phyloP scores from a whole-genome alignment of 1,139 yeast genomes.

The Blastobotrys aristatus region DNA sequence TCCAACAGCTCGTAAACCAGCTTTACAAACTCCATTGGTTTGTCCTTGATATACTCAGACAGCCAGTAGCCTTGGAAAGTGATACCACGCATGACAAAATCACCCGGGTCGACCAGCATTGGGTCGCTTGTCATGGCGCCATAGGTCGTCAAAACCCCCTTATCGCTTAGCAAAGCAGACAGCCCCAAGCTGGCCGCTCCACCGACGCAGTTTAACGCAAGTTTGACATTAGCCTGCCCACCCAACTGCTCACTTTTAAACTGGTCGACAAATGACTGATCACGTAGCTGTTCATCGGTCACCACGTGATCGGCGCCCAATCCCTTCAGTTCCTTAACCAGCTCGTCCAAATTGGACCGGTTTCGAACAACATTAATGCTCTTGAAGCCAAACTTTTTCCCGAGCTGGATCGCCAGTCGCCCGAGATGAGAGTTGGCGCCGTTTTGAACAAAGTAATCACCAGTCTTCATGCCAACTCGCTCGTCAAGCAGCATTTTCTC shows the following conservation, averaged over 20 bases:
- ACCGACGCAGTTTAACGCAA: background rate
- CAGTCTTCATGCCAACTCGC: constrained; percentile 55
- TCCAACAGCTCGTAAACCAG: background rate
- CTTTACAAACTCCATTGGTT: background rate
- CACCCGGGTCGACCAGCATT: background rate
- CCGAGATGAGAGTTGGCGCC: constrained; percentile 97
- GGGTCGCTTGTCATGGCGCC: background rate
- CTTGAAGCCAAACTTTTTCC: constrained; percentile 68
- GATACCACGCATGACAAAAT: background rate
- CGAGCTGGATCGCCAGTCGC: constrained; percentile 87
- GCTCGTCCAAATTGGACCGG: background rate
- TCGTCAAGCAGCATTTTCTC: constrained; percentile 74
- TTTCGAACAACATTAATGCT: constrained; percentile 70
- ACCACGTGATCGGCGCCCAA: background rate
- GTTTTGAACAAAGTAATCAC: constrained; percentile 94
- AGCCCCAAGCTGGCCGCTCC: background rate
- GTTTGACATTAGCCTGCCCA: constrained; percentile 13
- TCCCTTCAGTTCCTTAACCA: background rate
- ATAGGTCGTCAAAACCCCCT: background rate
- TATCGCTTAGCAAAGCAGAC: background rate
- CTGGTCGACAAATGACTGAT: background rate
- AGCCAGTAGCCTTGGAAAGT: background rate
- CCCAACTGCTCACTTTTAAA: background rate
- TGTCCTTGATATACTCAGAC: background rate
- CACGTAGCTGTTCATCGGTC: background rate